Evolutionary conservation across 805 yeast genomes (phyloP), one percentile per base, ranked within the genome.

Genomic region (Wickerhamiella cacticola): DNA sequence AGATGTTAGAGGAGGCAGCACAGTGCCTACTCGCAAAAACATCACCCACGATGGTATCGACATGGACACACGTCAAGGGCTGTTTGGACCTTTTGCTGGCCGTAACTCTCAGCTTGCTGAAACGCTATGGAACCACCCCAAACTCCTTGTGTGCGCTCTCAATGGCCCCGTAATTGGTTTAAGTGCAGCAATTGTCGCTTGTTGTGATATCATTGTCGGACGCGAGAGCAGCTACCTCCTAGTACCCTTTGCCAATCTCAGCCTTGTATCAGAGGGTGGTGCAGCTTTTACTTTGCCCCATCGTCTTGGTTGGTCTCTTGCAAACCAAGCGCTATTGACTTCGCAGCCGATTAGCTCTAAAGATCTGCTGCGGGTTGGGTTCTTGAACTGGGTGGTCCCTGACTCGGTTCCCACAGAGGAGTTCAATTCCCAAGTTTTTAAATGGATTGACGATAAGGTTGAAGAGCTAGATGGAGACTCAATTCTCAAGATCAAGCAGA

Each of bases 131-230:
- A 74, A 77, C 56, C 95, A 86, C 63, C 64, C 71, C 8, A 86
- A 86, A 60, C 69, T 84, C 7, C 65, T 86, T 31, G 78, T 78
- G 23, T 75, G 76, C 39, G 88, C 86, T 3, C 68, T 86, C 49
- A 86, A 86, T 60, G 96, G 96, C 0, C 95, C 96, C 0, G 94
- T 78, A 4, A 73, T 86, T 50, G 96, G 96, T 0, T 70, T 86
- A 50, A 68, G 79, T 26, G 77, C 88, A 2, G 86, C 87, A 0
- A 62, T 86, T 46, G 79, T 84, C 10, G 74, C 80, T n/a, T 65
- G 82, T 47, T 77, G 82, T 63, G 96, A 86, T 63, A 70, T 86
- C 8, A 85, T 83, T 59, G 79, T 80, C 12, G 42, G 42, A 28
- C 74, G 71, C 54, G 67, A 71, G 33, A 72, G 75, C 44, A 74